phyloP scores from a whole-genome alignment of 2,329 filamentous ascomycete genomes.

The Juglanconis sp. region DNA sequence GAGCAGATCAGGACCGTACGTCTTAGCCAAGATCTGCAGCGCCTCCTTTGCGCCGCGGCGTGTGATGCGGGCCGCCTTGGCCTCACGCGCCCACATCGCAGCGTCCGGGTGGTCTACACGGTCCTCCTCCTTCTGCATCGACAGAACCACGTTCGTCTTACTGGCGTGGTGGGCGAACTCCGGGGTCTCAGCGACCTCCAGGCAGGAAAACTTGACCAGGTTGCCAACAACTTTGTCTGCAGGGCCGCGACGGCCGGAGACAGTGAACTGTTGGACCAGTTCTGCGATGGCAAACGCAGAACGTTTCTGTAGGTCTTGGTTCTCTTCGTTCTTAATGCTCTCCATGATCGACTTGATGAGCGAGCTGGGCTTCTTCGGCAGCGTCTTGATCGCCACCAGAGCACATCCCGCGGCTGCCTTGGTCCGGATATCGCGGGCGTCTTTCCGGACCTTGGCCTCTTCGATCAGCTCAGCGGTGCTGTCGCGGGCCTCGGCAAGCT shows the following conservation, averaged over 20 bases:
- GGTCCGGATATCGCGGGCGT: slow-evolving; percentile 79
- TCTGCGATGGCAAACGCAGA: slow-evolving; percentile 81
- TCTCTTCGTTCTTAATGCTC: slow-evolving; percentile 93
- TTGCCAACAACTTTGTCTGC: slow-evolving; percentile 96
- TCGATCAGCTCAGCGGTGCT: slow-evolving; percentile 70
- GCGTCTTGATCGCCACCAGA: slow-evolving; percentile 77
- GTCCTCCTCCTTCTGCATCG: slow-evolving; percentile 95
- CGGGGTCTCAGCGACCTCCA: slow-evolving; percentile 95
- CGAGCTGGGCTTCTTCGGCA: slow-evolving; percentile 89
- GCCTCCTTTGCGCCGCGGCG: slow-evolving; percentile 92
- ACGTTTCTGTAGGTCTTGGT: slow-evolving; percentile 78
- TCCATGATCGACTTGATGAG: slow-evolving; percentile 99
- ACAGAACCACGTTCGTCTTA: slow-evolving; percentile 79
- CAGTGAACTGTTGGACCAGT: slow-evolving; percentile 82
- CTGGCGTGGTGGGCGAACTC: slow-evolving; percentile 83
- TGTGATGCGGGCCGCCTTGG: slow-evolving; percentile 83
- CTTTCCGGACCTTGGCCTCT: slow-evolving; percentile 76
- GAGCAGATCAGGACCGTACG: slow-evolving; percentile 75
- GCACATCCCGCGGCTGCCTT: slow-evolving; percentile 83
- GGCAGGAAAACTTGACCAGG: slow-evolving; percentile 93
- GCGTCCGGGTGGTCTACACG: slow-evolving; percentile 88
- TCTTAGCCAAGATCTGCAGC: slow-evolving; percentile 78
- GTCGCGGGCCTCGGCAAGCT: slow-evolving; percentile 72
- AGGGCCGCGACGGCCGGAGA: slow-evolving; percentile 73
- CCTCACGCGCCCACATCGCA: slow-evolving; percentile 84